Evolutionary conservation across 768 basidiomycete species (phyloP).

Genomic region (Strobilomyces echinocephalus): DNA sequence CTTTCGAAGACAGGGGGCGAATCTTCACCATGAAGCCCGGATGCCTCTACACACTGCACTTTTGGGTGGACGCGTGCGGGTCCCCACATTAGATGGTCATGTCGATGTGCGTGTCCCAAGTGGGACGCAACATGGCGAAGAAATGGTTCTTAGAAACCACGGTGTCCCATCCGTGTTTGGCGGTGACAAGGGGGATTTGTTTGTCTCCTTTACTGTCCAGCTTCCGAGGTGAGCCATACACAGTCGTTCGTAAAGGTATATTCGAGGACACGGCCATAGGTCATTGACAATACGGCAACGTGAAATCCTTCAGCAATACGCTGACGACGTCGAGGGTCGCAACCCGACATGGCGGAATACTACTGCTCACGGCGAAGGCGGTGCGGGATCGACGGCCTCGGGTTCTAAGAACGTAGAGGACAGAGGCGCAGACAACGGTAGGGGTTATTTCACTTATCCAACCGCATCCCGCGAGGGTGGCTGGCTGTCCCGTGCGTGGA

Average conservation of each 20-base stretch:
- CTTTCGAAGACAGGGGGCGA: constrained; percentile 87
- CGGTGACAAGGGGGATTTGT: constrained; percentile 73
- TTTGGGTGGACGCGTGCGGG: constrained; percentile 87
- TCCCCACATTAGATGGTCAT: constrained; percentile 93
- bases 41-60: constrained; percentile 90
- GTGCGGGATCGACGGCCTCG: constrained; percentile 13
- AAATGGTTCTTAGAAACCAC: constrained; percentile 88
- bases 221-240: constrained; percentile 73
- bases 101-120: constrained; percentile 89
- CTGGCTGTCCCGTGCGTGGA: constrained; percentile 69
- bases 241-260: constrained; percentile 5
- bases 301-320: constrained; percentile 83
- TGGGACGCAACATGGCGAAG: constrained; percentile 95
- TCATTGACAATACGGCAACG: constrained; percentile 79
- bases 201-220: constrained; percentile 82
- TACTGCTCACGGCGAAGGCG: constrained; percentile 16
- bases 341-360: constrained; percentile 16
- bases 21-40: constrained; percentile 83
- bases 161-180: constrained; percentile 66
- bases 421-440: constrained; percentile 54
- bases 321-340: constrained; percentile 86
- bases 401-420: constrained; percentile 20
- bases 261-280: constrained; percentile 38
- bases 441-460: constrained; percentile 59
- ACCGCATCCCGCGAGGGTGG: constrained; percentile 51